These are phyloP conservation scores for Sclerotinia subarctica DNA, from an alignment of 2,329 filamentous ascomycete species.

Conservation along the genomic window DNA sequence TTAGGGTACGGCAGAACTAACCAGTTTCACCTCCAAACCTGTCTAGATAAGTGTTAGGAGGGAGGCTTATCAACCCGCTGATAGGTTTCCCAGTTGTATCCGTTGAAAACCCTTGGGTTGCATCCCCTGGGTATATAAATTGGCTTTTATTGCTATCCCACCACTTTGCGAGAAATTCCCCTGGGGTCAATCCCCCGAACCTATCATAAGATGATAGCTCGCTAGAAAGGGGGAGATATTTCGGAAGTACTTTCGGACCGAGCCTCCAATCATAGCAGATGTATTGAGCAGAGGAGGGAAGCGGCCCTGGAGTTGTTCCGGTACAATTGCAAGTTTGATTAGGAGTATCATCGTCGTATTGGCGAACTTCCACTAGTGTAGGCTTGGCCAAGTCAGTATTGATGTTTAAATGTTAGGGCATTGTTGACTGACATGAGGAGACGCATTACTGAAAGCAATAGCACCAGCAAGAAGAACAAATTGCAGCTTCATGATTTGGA, in stretches of 20 bases:
- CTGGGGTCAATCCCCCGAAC: conserved; percentile 11
- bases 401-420: background rate
- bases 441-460: conserved; percentile 14
- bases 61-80: conserved; percentile 1
- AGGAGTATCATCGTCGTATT: background rate
- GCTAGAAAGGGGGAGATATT: conserved; percentile 7
- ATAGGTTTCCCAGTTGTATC: conserved; percentile 8
- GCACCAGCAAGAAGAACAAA: background rate
- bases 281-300: conserved; percentile 10
- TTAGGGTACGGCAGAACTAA: background rate
- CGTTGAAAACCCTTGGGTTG: conserved; percentile 9
- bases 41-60: background rate
- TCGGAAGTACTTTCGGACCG: conserved; percentile 12
- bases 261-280: conserved; percentile 12
- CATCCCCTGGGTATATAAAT: background rate
- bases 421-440: conserved; percentile 12
- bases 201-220: conserved; percentile 18
- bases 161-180: conserved; percentile 14
- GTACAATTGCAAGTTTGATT: conserved; percentile 9
- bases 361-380: background rate
- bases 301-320: conserved; percentile 3
- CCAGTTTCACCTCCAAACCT: conserved; percentile 19
- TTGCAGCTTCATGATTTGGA: conserved; percentile 9
- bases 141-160: background rate
- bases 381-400: background rate